Evolutionary conservation across 139 green algal species (phyloP).

Genomic region (Volvox reticuliferus): DNA sequence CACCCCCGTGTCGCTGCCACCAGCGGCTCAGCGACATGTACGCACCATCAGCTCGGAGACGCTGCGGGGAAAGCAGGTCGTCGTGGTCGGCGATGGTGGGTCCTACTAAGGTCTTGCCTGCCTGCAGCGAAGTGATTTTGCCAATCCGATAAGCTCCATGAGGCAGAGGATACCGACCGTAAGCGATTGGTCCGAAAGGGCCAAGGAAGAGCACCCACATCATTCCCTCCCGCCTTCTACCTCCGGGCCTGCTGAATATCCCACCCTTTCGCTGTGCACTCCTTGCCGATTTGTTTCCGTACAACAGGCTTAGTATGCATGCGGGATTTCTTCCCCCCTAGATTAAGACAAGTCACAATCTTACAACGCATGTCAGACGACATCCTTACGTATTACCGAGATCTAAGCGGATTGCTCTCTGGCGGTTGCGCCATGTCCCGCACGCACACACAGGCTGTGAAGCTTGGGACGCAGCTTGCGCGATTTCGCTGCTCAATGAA

Average conservation of each 20-base stretch:
- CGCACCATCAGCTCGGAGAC: neutral
- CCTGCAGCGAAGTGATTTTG: neutral
- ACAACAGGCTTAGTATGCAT: no score
- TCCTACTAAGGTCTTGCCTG: neutral
- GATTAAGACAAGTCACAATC: neutral
- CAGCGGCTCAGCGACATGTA: neutral
- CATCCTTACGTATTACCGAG: no score
- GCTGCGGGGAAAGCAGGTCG: neutral
- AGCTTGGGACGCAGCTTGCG: neutral
- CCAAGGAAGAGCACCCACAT: neutral
- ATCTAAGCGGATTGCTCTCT: no score
- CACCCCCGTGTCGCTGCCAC: no score
- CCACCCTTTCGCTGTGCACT: no score
- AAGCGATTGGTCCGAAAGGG: neutral
- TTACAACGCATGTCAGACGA: neutral
- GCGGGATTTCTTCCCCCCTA: no score
- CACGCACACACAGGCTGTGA: neutral
- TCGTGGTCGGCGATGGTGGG: conserved; percentile 2
- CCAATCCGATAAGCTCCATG: neutral
- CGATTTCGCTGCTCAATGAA: neutral
- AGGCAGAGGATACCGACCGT: neutral
- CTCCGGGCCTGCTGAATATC: no score
- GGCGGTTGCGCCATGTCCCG: no score
- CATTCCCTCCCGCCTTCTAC: neutral
- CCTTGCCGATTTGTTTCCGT: neutral